These are phyloP conservation scores for Sutorius australiensis DNA, from an alignment of 768 basidiomycete species.

Conservation along the genomic window DNA sequence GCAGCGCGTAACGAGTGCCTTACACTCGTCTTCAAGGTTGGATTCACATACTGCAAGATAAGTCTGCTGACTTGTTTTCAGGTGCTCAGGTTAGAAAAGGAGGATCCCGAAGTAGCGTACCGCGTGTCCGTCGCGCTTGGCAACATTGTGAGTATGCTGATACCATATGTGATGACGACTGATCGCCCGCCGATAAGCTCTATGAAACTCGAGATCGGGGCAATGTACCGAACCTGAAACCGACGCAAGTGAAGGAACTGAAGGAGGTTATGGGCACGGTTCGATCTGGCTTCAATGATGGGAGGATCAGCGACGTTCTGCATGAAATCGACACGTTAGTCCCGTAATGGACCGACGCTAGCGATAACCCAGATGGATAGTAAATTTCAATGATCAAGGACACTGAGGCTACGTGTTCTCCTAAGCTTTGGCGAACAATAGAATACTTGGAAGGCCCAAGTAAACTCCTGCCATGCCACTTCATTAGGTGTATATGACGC, in stretches of 20 bases:
- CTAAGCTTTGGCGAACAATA: neutral
- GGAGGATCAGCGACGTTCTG: slow-evolving; percentile 50
- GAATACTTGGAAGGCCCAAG: neutral
- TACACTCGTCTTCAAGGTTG: slow-evolving; percentile 45
- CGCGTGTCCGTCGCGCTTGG: slow-evolving; percentile 70
- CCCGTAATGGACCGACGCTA: neutral
- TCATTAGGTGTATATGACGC: neutral
- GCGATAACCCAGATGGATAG: neutral
- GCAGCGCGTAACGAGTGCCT: slow-evolving; percentile 42
- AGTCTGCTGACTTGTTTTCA: slow-evolving; percentile 10
- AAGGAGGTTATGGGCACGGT: slow-evolving; percentile 38
- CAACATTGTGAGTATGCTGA: slow-evolving; percentile 51
- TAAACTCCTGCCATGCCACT: neutral
- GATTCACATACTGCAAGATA: neutral
- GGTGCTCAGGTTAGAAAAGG: slow-evolving; percentile 38
- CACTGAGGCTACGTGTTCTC: neutral
- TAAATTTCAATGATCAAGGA: neutral
- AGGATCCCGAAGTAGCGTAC: slow-evolving; percentile 68
- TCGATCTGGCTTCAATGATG: slow-evolving; percentile 51
- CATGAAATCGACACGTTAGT: slow-evolving; percentile 47
- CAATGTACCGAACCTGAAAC: slow-evolving; percentile 30
- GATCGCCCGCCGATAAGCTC: slow-evolving; percentile 36
- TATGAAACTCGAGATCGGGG: slow-evolving; percentile 42
- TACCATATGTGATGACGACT: neutral
- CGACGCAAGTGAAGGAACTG: slow-evolving; percentile 40